Conservation (phyloP, 2,329 filamentous ascomycete species). For the Fusarium piperis region DNA sequence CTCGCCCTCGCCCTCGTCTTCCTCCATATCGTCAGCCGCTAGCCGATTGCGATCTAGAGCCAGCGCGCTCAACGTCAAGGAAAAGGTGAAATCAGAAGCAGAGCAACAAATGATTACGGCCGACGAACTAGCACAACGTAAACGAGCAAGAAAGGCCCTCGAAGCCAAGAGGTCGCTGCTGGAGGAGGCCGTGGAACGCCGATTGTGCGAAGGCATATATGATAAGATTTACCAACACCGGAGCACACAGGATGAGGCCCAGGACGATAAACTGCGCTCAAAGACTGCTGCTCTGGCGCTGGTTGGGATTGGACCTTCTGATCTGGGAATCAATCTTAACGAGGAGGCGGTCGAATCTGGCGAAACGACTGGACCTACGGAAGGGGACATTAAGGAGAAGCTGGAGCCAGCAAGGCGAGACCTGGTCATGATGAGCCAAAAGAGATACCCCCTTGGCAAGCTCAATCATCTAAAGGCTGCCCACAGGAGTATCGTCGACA, state of each 20-base stretch:
- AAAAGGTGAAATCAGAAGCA: constrained; percentile 58
- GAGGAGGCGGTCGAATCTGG: constrained; percentile 63
- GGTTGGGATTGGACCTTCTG: constrained; percentile 89
- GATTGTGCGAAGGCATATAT: constrained; percentile 87
- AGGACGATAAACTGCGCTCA: constrained; percentile 93
- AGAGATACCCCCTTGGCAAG: constrained; percentile 90
- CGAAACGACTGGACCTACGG: constrained; percentile 66
- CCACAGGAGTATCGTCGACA: constrained; percentile 95
- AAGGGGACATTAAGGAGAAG: constrained; percentile 75
- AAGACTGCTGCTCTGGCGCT: constrained; percentile 90
- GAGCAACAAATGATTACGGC: constrained; percentile 90
- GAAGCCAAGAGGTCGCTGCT: constrained; percentile 80
- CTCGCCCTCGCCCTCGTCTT: constrained; percentile 63
- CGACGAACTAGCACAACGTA: constrained; percentile 82
- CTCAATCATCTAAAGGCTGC: constrained; percentile 86
- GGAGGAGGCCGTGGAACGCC: constrained; percentile 91
- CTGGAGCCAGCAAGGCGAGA: constrained; percentile 75
- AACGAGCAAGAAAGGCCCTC: constrained; percentile 79
- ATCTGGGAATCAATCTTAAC: constrained; percentile 82
- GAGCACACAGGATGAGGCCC: constrained; percentile 91
- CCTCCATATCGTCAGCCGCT: constrained; percentile 65
- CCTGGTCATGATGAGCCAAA: constrained; percentile 83
- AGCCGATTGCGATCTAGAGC: constrained; percentile 67
- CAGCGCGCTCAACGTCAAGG: constrained; percentile 62
- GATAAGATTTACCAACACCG: constrained; percentile 89